Evolutionary conservation across 768 basidiomycete species (phyloP).

Genomic region (Paxillus involutus): DNA sequence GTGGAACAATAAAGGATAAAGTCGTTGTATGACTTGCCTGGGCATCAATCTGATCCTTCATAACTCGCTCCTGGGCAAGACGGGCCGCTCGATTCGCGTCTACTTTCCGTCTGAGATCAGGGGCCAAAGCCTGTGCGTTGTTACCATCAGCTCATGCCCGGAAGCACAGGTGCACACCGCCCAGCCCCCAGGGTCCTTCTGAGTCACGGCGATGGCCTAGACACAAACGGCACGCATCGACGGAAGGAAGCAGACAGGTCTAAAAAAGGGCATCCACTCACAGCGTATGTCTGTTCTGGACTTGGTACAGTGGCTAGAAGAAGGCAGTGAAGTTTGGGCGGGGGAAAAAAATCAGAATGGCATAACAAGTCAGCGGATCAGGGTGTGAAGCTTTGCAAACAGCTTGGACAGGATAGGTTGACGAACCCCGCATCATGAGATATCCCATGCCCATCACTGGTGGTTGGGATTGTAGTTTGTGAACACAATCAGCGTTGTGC

Average conservation of each 20-base stretch:
- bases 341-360: neutral
- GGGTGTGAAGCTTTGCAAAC: neutral
- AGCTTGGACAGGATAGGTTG: constrained; percentile 6
- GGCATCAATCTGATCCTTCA: constrained; percentile 49
- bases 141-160: neutral
- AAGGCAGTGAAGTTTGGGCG: neutral
- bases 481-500: neutral
- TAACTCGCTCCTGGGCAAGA: constrained; percentile 51
- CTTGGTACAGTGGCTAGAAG: constrained; percentile 34
- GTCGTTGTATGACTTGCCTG: constrained; percentile 42
- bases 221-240: neutral
- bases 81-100: constrained; percentile 57
- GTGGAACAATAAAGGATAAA: constrained; percentile 2
- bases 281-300: constrained; percentile 36
- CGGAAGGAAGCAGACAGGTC: neutral
- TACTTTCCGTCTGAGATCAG: constrained; percentile 62
- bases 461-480: constrained; percentile 1
- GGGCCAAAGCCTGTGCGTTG: constrained; percentile 53
- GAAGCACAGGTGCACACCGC: neutral
- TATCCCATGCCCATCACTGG: constrained; percentile 59
- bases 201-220: neutral
- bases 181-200: neutral
- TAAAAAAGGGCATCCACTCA: constrained; percentile 14
- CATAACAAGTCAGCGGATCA: constrained; percentile 11
- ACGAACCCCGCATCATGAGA: constrained; percentile 57